phyloP scores from a whole-genome alignment of 2,329 filamentous ascomycete species.

The Ophiostoma piceae region DNA sequence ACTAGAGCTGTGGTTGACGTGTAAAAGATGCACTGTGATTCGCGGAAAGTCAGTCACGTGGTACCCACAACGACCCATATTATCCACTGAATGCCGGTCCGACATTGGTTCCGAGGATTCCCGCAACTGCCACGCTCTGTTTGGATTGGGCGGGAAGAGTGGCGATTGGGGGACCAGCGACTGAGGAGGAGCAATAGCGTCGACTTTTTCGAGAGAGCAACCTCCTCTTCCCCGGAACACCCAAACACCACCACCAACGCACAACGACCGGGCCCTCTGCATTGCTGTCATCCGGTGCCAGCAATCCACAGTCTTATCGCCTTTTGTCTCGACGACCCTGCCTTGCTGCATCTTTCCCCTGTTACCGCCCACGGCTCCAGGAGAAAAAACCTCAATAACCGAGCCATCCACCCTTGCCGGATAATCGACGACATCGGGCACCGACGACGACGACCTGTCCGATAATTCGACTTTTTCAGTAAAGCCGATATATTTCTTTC shows the following conservation, averaged over 20 bases:
- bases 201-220: conserved; percentile 10
- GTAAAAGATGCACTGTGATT: conserved; percentile 22
- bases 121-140: conserved; percentile 17
- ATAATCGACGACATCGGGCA: neutral
- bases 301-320: conserved; percentile 5
- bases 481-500: neutral
- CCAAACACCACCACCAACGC: conserved; percentile 6
- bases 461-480: neutral
- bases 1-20: conserved; percentile 15
- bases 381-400: conserved; percentile 17
- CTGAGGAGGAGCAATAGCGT: neutral
- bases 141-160: conserved; percentile 5
- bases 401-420: conserved; percentile 1
- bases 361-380: conserved; percentile 3
- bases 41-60: conserved; percentile 14
- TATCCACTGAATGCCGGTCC: conserved; percentile 22
- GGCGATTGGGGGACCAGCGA: neutral
- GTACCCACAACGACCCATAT: neutral
- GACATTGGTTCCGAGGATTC: conserved; percentile 26
- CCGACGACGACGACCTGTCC: neutral
- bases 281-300: neutral
- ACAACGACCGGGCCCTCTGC: conserved; percentile 1
- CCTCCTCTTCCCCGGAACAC: conserved; percentile 9
- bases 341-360: neutral
- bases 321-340: conserved; percentile 1